Base-by-base conservation (phyloP, 225 moss, liverwort and hornwort species). In the Rhytidiadelphus loreus region DNA sequence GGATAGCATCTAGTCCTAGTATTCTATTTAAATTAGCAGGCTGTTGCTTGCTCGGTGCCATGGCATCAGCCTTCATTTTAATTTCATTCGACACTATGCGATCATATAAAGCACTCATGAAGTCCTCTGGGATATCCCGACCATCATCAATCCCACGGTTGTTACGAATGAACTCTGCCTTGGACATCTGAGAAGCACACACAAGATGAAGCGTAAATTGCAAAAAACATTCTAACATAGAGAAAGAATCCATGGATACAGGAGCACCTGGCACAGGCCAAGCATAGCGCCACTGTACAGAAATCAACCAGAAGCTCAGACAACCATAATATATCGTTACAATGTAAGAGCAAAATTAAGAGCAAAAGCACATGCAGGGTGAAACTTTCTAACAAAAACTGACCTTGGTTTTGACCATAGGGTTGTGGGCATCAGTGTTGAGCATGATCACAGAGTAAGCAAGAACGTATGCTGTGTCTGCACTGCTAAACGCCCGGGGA, bases 111-210 rank as follows among this genome's bases (percentile, higher is more conserved):
- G 78, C 95, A 87, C 89, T 92, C 95, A 99, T 97, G 87, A 95
- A 99, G 48, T 99, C 99, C 89, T 99, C 99, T 66, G 95, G 96
- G 23, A 99, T 88, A 86, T 99, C 99, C 89, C 95, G 97, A 84
- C 97, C 99, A 91, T 99, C 99, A 93, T 99, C 97, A 88, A 99
- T 99, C 83, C 97, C 99, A 70, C 99, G 96, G 91, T 99, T 99
- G 88, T 99, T 99, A 83, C 97, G 95, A 84, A 97, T 92, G 87
- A 99, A 99, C 91, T 99, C 99, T 59, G 96, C 95, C 93, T 99
- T 99, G 23, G 99, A 99, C 99, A 99, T 99, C 99, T 99, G 96
- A 76, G 23, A 77, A 80, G 58, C 75, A 57, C 83, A 82, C 85
- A 90, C 39, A 77, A 80, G 37, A 83, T 83, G 26, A 57, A 37